phyloP scores from a whole-genome alignment of 768 basidiomycete genomes.

The Boletus eberwhitei region DNA sequence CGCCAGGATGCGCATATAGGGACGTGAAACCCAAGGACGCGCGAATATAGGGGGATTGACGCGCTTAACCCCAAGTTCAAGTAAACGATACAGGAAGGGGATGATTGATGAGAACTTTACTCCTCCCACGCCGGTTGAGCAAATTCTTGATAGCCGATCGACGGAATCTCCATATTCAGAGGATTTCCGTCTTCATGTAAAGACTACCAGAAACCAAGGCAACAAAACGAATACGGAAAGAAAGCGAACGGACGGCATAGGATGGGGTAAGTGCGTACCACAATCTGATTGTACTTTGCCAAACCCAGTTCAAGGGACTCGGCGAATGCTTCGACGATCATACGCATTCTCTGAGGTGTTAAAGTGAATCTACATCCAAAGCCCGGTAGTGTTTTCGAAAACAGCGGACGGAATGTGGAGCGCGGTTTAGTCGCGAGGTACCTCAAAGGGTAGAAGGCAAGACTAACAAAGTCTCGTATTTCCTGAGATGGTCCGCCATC shows the following conservation, averaged over 20 bases:
- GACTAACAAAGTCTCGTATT: conserved; percentile 82
- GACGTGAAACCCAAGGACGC: not conserved
- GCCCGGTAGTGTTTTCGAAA: not conserved
- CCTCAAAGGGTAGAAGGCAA: not conserved
- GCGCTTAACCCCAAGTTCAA: not conserved
- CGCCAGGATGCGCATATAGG: not conserved
- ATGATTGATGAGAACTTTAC: not conserved
- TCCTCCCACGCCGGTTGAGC: not conserved
- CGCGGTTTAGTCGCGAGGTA: not conserved
- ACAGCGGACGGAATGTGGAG: not conserved
- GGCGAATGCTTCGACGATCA: conserved; percentile 95
- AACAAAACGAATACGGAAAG: conserved; percentile 6
- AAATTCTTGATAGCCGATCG: not conserved
- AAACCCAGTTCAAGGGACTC: conserved; percentile 88
- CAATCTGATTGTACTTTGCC: conserved; percentile 75
- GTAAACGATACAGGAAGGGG: not conserved
- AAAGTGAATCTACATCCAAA: conserved; percentile 62
- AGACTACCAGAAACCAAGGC: not conserved
- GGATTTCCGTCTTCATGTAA: conserved; percentile 1
- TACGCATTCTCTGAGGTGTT: conserved; percentile 89
- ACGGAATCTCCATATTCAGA: not conserved
- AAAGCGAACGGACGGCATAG: not conserved
- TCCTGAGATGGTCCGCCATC: conserved; percentile 90
- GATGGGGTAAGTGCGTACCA: conserved; percentile 56
- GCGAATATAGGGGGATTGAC: not conserved